phyloP scores from a whole-genome alignment of 1,139 yeast species.

The Torulaspora globosa region DNA sequence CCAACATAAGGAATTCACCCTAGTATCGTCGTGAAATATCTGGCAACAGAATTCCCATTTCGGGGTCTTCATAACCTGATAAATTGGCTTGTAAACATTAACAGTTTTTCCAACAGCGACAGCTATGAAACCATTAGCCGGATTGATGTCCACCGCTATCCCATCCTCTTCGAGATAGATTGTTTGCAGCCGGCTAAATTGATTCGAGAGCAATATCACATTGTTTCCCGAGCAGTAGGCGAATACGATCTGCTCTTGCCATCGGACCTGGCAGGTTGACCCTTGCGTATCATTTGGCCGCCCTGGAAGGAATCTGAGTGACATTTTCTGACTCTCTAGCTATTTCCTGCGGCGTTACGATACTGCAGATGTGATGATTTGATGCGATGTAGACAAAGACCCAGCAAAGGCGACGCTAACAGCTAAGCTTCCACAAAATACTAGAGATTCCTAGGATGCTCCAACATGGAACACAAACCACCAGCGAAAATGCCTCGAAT shows the following conservation, averaged over 20 bases:
- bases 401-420: background rate
- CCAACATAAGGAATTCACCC: constrained; percentile 61
- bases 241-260: constrained; percentile 65
- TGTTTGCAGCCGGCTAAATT: constrained; percentile 62
- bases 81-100: constrained; percentile 40
- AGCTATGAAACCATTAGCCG: constrained; percentile 50
- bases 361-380: background rate
- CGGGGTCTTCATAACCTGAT: constrained; percentile 39
- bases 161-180: constrained; percentile 68
- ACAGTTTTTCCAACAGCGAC: constrained; percentile 39
- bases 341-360: background rate
- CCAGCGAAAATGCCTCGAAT: background rate
- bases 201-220: constrained; percentile 57
- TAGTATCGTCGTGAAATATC: constrained; percentile 38
- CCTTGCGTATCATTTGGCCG: constrained; percentile 61
- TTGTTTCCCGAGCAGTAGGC: constrained; percentile 89
- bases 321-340: constrained; percentile 41
- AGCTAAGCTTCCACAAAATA: background rate
- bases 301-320: constrained; percentile 75
- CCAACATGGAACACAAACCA: background rate
- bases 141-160: constrained; percentile 58
- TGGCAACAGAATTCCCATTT: constrained; percentile 48
- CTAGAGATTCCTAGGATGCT: background rate
- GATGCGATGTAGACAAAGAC: background rate
- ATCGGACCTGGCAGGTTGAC: constrained; percentile 57